Conservation (phyloP, 129 eudicot species). For the Arctium minus region DNA sequence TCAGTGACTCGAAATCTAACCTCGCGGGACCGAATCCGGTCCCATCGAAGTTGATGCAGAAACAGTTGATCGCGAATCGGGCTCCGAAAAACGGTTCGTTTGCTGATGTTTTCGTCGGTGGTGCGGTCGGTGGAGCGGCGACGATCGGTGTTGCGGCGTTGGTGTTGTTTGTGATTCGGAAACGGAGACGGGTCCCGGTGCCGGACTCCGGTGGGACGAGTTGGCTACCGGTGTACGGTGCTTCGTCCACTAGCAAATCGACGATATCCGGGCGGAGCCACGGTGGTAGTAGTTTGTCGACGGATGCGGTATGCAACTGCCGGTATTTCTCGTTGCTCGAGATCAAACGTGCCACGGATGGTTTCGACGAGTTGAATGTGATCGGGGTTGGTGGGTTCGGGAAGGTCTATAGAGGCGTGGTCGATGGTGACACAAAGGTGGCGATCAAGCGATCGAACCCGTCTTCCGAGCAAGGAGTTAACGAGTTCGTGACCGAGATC, state of each 20-base stretch:
- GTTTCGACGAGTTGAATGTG: constrained; percentile 64
- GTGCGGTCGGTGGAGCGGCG: constrained; percentile 51
- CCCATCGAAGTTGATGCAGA: constrained; percentile 60
- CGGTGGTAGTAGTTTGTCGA: constrained; percentile 44
- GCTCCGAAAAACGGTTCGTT: background rate
- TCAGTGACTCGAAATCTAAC: constrained; percentile 44
- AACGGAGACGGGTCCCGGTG: constrained; percentile 22
- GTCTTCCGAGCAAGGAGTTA: constrained; percentile 76
- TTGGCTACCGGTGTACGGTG: constrained; percentile 74
- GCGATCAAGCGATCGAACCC: constrained; percentile 79
- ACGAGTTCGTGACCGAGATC: constrained; percentile 70
- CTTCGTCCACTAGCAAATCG: constrained; percentile 36
- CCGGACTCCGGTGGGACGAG: constrained; percentile 31
- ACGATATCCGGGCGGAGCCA: constrained; percentile 50
- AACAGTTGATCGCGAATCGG: constrained; percentile 31
- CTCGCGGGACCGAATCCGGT: constrained; percentile 79
- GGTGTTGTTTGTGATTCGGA: constrained; percentile 25
- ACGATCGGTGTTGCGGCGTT: constrained; percentile 40
- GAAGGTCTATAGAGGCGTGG: constrained; percentile 67
- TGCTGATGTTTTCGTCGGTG: constrained; percentile 29
- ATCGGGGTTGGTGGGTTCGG: constrained; percentile 89
- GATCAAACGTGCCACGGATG: constrained; percentile 62
- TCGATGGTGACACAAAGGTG: constrained; percentile 56
- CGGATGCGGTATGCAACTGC: constrained; percentile 67
- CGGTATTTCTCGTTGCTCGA: constrained; percentile 65